These are phyloP conservation scores for Microascus cirrosus DNA, from an alignment of 2,329 filamentous ascomycete genomes.

Conservation along the genomic window DNA sequence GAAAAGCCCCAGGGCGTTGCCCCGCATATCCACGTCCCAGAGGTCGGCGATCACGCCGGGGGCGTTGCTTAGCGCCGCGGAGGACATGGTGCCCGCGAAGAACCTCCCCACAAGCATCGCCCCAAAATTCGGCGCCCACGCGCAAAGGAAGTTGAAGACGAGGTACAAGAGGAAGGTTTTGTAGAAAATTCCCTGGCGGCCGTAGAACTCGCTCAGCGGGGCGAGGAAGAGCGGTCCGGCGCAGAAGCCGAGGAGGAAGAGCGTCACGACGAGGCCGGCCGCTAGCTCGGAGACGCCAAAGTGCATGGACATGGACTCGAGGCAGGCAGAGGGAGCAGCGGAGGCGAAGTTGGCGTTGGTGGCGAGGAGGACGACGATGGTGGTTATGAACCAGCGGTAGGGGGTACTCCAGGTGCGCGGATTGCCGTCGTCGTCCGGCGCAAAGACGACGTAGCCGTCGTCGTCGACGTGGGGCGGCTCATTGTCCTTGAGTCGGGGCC, in stretches of 20 bases:
- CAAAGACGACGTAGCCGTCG: background rate
- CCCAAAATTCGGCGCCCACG: constrained; percentile 33
- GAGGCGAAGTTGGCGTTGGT: background rate
- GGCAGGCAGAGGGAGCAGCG: background rate
- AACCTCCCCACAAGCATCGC: constrained; percentile 48
- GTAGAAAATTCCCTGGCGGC: constrained; percentile 43
- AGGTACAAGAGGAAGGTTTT: constrained; percentile 34
- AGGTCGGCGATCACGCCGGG: constrained; percentile 57
- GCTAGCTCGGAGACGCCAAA: background rate
- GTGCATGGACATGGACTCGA: background rate
- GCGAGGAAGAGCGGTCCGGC: constrained; percentile 47
- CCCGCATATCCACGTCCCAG: constrained; percentile 43
- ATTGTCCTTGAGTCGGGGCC: background rate
- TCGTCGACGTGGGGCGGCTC: background rate
- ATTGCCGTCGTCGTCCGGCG: background rate
- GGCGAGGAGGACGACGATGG: background rate
- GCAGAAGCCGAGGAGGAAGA: constrained; percentile 54
- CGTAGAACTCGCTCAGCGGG: constrained; percentile 49
- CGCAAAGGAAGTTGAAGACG: constrained; percentile 36
- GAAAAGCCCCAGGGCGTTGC: constrained; percentile 41
- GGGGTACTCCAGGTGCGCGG: background rate
- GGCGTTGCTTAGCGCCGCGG: constrained; percentile 51
- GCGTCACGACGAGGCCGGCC: constrained; percentile 31
- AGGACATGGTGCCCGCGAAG: constrained; percentile 51
- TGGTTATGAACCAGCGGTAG: background rate